Percentiles rank a stretch among this genome's conserved stretches.
These are phyloP conservation scores for Penicillium coprophilum DNA, from an alignment of 495 filamentous ascomycete species.

Conservation along the genomic window DNA sequence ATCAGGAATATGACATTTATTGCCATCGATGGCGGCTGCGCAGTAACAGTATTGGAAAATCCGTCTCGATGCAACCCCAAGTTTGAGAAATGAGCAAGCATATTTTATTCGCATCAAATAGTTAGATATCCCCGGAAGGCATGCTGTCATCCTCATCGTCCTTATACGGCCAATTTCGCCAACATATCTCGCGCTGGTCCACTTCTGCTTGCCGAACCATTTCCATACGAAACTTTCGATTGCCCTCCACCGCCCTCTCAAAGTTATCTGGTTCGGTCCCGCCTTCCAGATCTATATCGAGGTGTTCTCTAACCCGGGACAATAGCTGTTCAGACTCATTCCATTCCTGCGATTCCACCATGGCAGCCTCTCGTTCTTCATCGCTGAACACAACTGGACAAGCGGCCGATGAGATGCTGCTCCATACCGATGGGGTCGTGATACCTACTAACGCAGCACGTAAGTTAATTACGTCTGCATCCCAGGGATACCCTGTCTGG, in stretches of 20 bases:
- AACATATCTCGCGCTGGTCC: constrained; percentile 24
- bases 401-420: constrained; percentile 21
- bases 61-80: no score
- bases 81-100: no score
- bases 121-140: constrained; percentile 13
- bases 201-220: constrained; percentile 25
- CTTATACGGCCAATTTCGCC: constrained; percentile 37
- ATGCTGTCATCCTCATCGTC: constrained; percentile 26
- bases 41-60: no score
- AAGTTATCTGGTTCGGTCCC: constrained; percentile 32
- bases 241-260: constrained; percentile 22
- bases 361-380: constrained; percentile 30
- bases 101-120: constrained; percentile 9
- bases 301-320: constrained; percentile 26
- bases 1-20: no score
- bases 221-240: constrained; percentile 23
- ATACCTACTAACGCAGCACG: constrained; percentile 37
- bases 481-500: constrained; percentile 38
- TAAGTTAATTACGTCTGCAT: constrained; percentile 38
- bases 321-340: constrained; percentile 38
- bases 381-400: constrained; percentile 34
- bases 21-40: no score
- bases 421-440: constrained; percentile 32
- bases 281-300: constrained; percentile 30
- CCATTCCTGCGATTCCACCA: constrained; percentile 36